Evolutionary conservation across 768 basidiomycete genomes (phyloP).

Genomic region (Leccinum incarnatum): DNA sequence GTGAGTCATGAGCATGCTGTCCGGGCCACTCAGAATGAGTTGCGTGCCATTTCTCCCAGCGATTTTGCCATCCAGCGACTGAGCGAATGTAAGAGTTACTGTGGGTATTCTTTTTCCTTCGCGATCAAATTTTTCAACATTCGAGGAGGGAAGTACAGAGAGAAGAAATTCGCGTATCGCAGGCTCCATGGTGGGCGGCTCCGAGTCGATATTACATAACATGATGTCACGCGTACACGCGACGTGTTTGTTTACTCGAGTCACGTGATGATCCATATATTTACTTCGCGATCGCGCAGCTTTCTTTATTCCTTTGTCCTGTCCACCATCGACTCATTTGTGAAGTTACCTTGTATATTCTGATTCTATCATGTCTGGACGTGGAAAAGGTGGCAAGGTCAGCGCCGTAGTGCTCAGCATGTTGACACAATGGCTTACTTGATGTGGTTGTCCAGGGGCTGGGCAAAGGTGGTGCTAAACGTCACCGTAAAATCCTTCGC

Average conservation of each 20-base stretch:
- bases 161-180: constrained; percentile 26
- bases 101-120: constrained; percentile 41
- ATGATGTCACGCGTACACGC: not conserved
- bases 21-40: constrained; percentile 77
- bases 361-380: constrained; percentile 62
- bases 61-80: constrained; percentile 86
- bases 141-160: constrained; percentile 25
- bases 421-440: not conserved
- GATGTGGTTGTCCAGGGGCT: constrained; percentile 48
- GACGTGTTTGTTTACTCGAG: constrained; percentile 1
- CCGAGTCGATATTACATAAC: not conserved
- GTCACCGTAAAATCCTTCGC: constrained; percentile 82
- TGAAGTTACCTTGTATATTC: not conserved
- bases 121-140: constrained; percentile 11
- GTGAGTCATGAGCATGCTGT: constrained; percentile 94
- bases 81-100: constrained; percentile 84
- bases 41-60: constrained; percentile 72
- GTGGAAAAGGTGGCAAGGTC: constrained; percentile 80
- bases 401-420: not conserved
- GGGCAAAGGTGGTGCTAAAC: constrained; percentile 82
- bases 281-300: not conserved
- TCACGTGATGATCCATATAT: constrained; percentile 10
- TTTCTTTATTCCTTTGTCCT: constrained; percentile 1
- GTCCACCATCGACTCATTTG: not conserved
- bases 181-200: not conserved